These are phyloP conservation scores for Epichloe glyceriae DNA, from an alignment of 2,329 filamentous ascomycete genomes.

Conservation along the genomic window DNA sequence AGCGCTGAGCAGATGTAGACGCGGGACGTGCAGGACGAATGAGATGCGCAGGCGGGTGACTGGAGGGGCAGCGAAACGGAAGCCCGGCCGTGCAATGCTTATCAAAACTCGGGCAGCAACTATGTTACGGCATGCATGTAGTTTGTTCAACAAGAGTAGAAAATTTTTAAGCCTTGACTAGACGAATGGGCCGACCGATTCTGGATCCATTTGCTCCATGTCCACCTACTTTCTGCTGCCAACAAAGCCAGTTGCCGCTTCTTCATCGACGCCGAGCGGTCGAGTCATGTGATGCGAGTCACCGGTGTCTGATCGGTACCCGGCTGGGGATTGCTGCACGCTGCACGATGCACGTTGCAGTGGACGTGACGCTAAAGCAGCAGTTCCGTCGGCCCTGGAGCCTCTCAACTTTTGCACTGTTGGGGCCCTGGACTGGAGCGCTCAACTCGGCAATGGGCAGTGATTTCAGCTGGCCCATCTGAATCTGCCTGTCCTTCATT, in stretches of 20 bases:
- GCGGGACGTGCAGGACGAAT: conserved; percentile 1
- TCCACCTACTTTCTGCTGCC: neutral
- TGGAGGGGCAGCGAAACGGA: neutral
- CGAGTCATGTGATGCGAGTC: conserved; percentile 4
- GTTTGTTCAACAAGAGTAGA: neutral
- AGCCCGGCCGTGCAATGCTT: neutral
- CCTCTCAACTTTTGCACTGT: neutral
- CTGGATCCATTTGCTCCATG: neutral
- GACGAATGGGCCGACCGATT: neutral
- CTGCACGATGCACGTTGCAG: neutral
- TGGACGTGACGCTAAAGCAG: neutral
- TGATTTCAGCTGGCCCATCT: neutral
- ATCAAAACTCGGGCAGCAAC: neutral
- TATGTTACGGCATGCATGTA: neutral
- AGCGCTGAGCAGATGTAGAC: neutral
- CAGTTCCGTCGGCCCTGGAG: neutral
- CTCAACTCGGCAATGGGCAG: too few relatives aligned
- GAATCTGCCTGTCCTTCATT: neutral
- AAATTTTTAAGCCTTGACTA: neutral
- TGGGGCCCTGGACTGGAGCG: too few relatives aligned
- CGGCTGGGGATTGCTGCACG: neutral
- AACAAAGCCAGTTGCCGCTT: neutral
- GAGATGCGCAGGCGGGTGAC: neutral
- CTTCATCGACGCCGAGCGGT: neutral
- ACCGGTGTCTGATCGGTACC: neutral